Conservation (phyloP, 1,139 yeast genomes). For the Hemisphaericaspora lyxosophila region DNA sequence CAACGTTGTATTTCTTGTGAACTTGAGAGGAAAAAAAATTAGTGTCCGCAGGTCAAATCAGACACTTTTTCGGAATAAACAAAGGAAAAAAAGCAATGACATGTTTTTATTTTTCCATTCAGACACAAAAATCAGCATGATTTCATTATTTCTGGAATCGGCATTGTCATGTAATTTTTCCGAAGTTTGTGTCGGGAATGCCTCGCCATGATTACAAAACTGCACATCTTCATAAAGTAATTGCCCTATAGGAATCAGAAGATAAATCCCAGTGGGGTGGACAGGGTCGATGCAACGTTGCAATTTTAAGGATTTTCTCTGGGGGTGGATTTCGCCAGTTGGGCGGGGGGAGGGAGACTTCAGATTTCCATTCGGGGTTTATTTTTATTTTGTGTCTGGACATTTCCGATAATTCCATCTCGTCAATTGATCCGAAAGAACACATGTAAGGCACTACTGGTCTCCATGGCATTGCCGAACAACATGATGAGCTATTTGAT, state of each 20-base stretch:
- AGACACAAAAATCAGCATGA: background rate
- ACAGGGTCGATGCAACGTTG: slow-evolving; percentile 2
- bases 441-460: no score
- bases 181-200: background rate
- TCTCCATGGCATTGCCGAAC: no score
- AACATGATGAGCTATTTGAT: no score
- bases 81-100: background rate
- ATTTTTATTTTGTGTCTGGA: no score
- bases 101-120: background rate
- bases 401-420: no score
- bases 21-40: background rate
- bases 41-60: background rate
- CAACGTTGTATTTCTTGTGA: slow-evolving; percentile 22
- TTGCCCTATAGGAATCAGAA: background rate
- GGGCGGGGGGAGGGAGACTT: no score
- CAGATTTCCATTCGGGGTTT: no score
- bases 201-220: background rate
- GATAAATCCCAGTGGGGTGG: no score
- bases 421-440: no score
- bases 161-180: background rate
- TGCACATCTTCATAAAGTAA: background rate
- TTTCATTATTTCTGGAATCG: no score
- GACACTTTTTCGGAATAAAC: background rate
- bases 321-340: no score
- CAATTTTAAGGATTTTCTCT: background rate